These are phyloP conservation scores for Pleurotus djamor DNA, from an alignment of 768 basidiomycete genomes.

Conservation along the genomic window DNA sequence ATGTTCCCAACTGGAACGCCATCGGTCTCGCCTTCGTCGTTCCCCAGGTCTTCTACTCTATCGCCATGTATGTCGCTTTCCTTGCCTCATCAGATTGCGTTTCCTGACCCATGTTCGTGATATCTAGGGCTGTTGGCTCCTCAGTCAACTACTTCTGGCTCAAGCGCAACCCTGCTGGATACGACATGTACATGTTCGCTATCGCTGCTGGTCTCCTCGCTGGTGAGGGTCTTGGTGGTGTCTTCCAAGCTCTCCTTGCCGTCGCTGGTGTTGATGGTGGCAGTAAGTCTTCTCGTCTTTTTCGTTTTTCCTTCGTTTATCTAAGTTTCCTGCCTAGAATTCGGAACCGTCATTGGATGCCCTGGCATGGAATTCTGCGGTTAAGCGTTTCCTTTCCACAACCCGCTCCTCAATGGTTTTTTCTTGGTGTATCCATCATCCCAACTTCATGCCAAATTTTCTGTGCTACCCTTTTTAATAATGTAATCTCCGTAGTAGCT, in stretches of 20 bases:
- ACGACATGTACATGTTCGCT: constrained; percentile 60
- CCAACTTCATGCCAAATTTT: neutral
- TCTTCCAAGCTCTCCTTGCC: constrained; percentile 55
- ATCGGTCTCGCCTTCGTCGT: constrained; percentile 54
- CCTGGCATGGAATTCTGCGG: constrained; percentile 53
- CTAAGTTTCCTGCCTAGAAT: constrained; percentile 21
- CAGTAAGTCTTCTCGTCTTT: constrained; percentile 25
- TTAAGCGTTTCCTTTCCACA: constrained; percentile 17
- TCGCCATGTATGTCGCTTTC: constrained; percentile 36
- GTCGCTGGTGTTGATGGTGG: constrained; percentile 48
- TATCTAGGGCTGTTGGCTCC: constrained; percentile 36
- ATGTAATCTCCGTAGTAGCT: neutral
- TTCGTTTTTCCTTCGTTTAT: neutral
- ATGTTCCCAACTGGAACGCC: constrained; percentile 56
- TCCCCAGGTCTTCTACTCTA: constrained; percentile 45
- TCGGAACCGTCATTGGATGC: constrained; percentile 52
- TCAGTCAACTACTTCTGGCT: constrained; percentile 47
- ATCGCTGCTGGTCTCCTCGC: constrained; percentile 52
- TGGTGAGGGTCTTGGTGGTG: constrained; percentile 61
- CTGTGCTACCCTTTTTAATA: neutral
- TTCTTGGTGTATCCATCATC: neutral
- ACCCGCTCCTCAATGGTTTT: no score
- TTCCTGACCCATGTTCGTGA: neutral
- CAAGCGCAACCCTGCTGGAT: constrained; percentile 36
- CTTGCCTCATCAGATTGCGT: neutral